Base-by-base conservation (phyloP, 2,329 filamentous ascomycete species). In the Rhinocladiella similis region DNA sequence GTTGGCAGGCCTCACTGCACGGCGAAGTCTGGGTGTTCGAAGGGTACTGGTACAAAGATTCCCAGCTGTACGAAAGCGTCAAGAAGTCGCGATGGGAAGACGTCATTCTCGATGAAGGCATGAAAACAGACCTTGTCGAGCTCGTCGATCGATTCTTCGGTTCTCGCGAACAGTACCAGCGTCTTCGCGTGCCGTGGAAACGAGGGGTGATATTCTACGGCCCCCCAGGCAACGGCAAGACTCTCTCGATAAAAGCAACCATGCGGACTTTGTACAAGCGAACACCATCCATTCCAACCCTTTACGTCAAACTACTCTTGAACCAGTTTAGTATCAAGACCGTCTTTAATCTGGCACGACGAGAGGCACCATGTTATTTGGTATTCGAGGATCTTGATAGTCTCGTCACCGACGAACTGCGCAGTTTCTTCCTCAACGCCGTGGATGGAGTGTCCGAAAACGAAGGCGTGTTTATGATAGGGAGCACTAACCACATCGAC, bases 151-250 rank as follows among this genome's bases (percentile, higher is more conserved):
- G 72, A n/a, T 78, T 78, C 66, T 76, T 73, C 63, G 65, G 69
- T 38, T 70, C 68, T 42, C 62, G 65, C 47, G 67, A 70, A 5
- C 62, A 75, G 3, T 79, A 79, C 62, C 65, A 70, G 16, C 67
- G 73, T 25, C 72, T 76, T 20, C 70, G 73, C 1, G 76, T 79
- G 12, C 75, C 77, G 1, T 79, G 77, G 77, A 78, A 66, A 36
- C 69, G 77, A 25, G 77, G 77, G 20, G 63, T 79, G 7, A 75
- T 77, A 47, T 70, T 77, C 49, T 68, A 77, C 53, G 72, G 75
- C 2, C 70, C 70, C 41, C 70, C 58, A 41, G 73, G 66, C 41
- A 73, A 75, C 57, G 75, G 75, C 20, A 77, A 78, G 63, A 78
- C 76, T 0, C 72, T 78, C 47, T 73, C 70, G 4, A 73, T 77